Evolutionary conservation across 345 rosid species (phyloP).

Genomic region (Microthlaspi erraticum): DNA sequence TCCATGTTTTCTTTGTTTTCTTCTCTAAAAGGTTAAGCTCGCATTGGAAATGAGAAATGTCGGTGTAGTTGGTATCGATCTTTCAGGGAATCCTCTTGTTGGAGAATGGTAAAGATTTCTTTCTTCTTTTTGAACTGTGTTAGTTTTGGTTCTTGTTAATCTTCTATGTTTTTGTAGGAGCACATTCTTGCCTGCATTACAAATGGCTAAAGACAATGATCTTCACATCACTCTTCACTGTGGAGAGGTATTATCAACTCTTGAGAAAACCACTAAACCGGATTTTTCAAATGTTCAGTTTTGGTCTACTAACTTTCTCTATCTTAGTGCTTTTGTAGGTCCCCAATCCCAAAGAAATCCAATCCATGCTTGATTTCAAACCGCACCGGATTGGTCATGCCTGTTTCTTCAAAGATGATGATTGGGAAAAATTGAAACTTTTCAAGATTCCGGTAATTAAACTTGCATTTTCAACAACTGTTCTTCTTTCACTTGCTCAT

Average conservation of each 20-base stretch:
- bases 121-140: not conserved
- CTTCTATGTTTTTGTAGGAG: conserved; percentile 53
- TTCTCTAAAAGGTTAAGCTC: conserved; percentile 63
- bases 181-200: conserved; percentile 83
- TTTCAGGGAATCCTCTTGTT: conserved; percentile 90
- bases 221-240: conserved; percentile 88
- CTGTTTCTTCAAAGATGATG: conserved; percentile 66
- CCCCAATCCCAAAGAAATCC: conserved; percentile 78
- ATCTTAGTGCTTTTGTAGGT: conserved; percentile 86
- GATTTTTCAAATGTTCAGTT: conserved; percentile 23
- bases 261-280: conserved; percentile 8
- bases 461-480: not conserved
- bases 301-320: conserved; percentile 40
- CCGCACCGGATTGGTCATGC: conserved; percentile 96
- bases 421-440: conserved; percentile 67
- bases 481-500: not conserved
- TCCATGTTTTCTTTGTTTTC: too few species aligned
- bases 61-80: conserved; percentile 92
- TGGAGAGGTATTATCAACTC: conserved; percentile 71
- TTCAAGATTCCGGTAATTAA: conserved; percentile 64
- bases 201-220: conserved; percentile 75
- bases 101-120: conserved; percentile 71
- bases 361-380: conserved; percentile 79
- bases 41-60: conserved; percentile 80
- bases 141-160: not conserved